These are phyloP conservation scores for Verticillium zaregamsianum DNA, from an alignment of 2,329 filamentous ascomycete species.

Conservation along the genomic window DNA sequence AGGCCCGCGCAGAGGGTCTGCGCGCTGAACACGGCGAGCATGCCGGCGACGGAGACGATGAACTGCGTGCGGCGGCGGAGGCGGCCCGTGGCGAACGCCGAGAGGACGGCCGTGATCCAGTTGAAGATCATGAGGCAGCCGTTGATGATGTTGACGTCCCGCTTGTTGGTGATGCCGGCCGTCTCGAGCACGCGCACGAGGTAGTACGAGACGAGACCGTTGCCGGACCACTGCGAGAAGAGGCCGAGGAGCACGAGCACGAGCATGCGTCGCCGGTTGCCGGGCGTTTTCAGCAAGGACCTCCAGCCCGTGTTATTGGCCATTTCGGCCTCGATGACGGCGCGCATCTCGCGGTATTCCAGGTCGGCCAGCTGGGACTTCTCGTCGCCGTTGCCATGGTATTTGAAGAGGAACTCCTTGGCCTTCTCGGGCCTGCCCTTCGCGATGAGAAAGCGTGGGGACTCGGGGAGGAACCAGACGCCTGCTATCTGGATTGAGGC, in stretches of 20 bases:
- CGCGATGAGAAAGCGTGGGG: constrained; percentile 35
- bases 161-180: constrained; percentile 9
- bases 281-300: constrained; percentile 30
- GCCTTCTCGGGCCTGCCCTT: constrained; percentile 30
- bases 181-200: constrained; percentile 16
- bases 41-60: constrained; percentile 9
- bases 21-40: constrained; percentile 30
- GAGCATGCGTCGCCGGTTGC: constrained; percentile 28
- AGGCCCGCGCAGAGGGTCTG: constrained; percentile 9
- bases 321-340: constrained; percentile 50
- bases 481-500: constrained; percentile 45
- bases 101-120: constrained; percentile 8
- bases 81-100: constrained; percentile 9
- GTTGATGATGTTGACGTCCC: constrained; percentile 9
- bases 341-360: constrained; percentile 56
- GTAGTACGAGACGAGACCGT: constrained; percentile 29
- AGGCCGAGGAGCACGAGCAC: constrained; percentile 37
- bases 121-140: constrained; percentile 12
- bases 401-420: constrained; percentile 26
- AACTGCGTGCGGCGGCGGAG: constrained; percentile 12
- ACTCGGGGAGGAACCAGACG: constrained; percentile 42
- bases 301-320: constrained; percentile 44
- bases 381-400: constrained; percentile 24
- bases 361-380: constrained; percentile 49
- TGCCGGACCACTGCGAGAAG: constrained; percentile 37